These are phyloP conservation scores for Yamadazyma tumulicola DNA, from an alignment of 805 yeast species.

Conservation along the genomic window DNA sequence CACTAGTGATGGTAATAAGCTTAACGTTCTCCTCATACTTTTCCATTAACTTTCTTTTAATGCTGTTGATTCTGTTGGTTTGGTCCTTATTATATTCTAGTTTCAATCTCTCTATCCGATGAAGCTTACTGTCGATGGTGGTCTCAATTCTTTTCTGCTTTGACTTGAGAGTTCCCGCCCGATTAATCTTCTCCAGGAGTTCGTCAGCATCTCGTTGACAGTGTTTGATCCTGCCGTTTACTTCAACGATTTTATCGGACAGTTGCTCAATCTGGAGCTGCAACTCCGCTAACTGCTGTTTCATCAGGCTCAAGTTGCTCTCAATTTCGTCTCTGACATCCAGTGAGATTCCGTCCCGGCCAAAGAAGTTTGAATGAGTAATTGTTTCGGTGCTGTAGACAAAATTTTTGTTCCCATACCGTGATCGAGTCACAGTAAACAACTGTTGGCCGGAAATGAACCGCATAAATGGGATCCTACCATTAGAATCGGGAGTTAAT, in stretches of 20 bases:
- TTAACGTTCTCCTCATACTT: slow-evolving; percentile 11
- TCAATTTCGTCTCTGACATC: slow-evolving; percentile 16
- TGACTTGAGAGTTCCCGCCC: background rate
- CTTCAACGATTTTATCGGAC: background rate
- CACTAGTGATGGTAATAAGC: background rate
- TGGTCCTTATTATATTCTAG: slow-evolving; percentile 41
- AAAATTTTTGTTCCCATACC: slow-evolving; percentile 59
- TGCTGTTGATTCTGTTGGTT: slow-evolving; percentile 32
- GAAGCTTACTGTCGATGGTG: slow-evolving; percentile 22
- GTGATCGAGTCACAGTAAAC: slow-evolving; percentile 52
- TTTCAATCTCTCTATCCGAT: slow-evolving; percentile 29
- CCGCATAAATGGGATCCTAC: slow-evolving; percentile 47
- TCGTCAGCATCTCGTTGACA: too few relatives aligned
- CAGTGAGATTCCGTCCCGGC: slow-evolving; percentile 28
- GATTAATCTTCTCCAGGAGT: background rate
- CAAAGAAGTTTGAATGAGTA: slow-evolving; percentile 26
- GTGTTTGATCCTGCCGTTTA: background rate
- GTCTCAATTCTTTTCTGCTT: slow-evolving; percentile 16
- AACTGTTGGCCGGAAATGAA: slow-evolving; percentile 59
- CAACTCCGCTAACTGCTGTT: slow-evolving; percentile 1
- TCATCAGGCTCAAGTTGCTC: slow-evolving; percentile 13
- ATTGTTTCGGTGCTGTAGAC: slow-evolving; percentile 40
- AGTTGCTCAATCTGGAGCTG: background rate
- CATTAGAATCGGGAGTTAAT: slow-evolving; percentile 30
- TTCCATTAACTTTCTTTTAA: slow-evolving; percentile 23